Evolutionary conservation across 169 alveolate species (phyloP).

Genomic region (Plasmodium cynomolgi): DNA sequence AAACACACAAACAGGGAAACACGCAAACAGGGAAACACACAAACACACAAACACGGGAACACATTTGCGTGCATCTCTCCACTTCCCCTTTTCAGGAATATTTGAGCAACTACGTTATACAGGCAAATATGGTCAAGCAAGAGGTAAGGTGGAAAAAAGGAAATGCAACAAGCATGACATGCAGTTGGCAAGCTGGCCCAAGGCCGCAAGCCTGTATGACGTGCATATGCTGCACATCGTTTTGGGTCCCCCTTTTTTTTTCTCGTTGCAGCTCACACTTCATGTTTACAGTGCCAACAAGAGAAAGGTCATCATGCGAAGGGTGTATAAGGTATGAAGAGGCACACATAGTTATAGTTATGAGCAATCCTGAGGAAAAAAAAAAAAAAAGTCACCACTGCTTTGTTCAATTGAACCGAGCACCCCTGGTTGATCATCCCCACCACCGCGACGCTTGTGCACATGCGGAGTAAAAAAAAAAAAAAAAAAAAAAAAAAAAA

Average conservation of each 20-base stretch:
- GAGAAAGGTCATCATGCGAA: slow-evolving; percentile 16
- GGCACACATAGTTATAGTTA: too few species aligned
- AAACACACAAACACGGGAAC: neutral
- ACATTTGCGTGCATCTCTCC: neutral
- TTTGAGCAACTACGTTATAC: slow-evolving; percentile 31
- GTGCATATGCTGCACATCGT: neutral
- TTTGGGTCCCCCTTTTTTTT: neutral
- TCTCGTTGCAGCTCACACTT: slow-evolving; percentile 23
- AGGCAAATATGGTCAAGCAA: slow-evolving; percentile 2
- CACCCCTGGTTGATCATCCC: neutral
- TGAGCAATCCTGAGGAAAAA: neutral
- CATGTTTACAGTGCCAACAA: slow-evolving; percentile 8
- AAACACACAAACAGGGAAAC: neutral
- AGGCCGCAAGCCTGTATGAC: neutral
- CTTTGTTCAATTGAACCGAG: neutral
- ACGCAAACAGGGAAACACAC: neutral
- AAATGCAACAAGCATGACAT: neutral
- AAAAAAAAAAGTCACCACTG: neutral
- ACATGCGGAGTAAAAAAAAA: neutral
- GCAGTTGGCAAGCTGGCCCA: neutral
- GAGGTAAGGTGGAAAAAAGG: slow-evolving; percentile 21
- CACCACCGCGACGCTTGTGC: neutral
- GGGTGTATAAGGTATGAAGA: slow-evolving; percentile 53
- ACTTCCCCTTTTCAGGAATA: slow-evolving; percentile 3
- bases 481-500: neutral